Evolutionary conservation across 495 filamentous ascomycete genomes (phyloP).

Genomic region (Penicillium canescens): DNA sequence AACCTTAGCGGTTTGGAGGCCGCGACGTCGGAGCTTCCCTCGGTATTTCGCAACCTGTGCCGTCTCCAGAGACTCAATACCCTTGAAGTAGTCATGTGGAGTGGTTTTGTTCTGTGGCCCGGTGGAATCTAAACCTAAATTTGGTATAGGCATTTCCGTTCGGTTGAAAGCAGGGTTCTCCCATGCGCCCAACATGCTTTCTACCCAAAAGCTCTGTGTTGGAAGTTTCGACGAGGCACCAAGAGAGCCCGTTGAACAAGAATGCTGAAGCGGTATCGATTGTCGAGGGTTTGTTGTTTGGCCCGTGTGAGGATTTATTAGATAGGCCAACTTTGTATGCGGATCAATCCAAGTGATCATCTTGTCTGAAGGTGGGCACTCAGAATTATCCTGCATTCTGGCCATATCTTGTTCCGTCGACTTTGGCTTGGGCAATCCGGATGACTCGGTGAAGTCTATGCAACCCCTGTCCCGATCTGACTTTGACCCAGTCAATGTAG

Average conservation of each 20-base stretch:
- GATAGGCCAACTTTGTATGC: conserved; percentile 54
- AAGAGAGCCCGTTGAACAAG: not conserved
- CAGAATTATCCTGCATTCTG: not conserved
- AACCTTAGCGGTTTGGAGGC: conserved; percentile 62
- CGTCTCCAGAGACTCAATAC: conserved; percentile 11
- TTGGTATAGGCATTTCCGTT: conserved; percentile 51
- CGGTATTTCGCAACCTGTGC: conserved; percentile 30
- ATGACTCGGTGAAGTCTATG: too few relatives aligned
- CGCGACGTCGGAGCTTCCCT: conserved; percentile 65
- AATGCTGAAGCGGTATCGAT: not conserved
- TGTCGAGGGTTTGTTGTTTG: conserved; percentile 35
- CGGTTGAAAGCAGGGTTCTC: conserved; percentile 62
- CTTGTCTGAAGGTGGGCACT: conserved; percentile 24
- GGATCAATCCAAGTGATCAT: conserved; percentile 69
- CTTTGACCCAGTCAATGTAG: not conserved
- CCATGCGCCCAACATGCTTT: conserved; percentile 49
- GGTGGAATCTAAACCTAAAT: conserved; percentile 15
- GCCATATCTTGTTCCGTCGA: not conserved
- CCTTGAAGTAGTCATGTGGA: conserved; percentile 10
- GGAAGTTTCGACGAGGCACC: conserved; percentile 5
- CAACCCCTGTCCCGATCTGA: too few relatives aligned
- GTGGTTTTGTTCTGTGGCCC: not conserved
- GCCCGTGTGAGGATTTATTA: conserved; percentile 64
- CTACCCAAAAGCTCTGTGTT: conserved; percentile 32
- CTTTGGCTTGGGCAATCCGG: too few relatives aligned